A percentile compares a stretch with the other conserved stretches of the same genome.
phyloP scores from a whole-genome alignment of 1,139 yeast species.

The Keqinozyma sinolaborantium region DNA sequence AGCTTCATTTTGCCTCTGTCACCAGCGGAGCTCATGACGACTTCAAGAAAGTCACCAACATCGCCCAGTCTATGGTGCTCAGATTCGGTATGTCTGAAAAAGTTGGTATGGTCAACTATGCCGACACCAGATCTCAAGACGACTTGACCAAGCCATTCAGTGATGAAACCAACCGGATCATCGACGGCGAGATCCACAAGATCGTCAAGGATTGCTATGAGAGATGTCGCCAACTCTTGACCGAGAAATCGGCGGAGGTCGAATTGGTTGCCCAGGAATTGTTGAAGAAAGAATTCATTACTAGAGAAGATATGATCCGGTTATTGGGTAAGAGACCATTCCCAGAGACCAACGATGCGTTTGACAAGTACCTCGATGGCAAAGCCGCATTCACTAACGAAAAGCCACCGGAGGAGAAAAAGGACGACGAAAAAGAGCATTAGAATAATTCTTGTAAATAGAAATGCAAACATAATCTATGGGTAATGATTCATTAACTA shows the following conservation, averaged over 20 bases:
- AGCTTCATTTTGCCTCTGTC: slow-evolving; percentile 81
- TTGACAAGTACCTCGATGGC: slow-evolving; percentile 71
- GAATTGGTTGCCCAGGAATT: slow-evolving; percentile 85
- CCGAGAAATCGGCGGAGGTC: slow-evolving; percentile 70
- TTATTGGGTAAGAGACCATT: slow-evolving; percentile 87
- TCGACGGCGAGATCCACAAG: slow-evolving; percentile 81
- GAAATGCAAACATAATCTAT: too few species aligned
- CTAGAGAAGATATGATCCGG: slow-evolving; percentile 87
- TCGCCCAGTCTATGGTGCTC: slow-evolving; percentile 93
- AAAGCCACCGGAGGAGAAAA: slow-evolving; percentile 19
- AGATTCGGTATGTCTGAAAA: slow-evolving; percentile 86
- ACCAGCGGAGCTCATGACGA: slow-evolving; percentile 97
- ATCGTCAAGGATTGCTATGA: slow-evolving; percentile 77
- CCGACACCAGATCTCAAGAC: slow-evolving; percentile 51
- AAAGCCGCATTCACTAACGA: slow-evolving; percentile 36
- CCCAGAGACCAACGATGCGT: slow-evolving; percentile 87
- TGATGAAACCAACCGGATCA: slow-evolving; percentile 74
- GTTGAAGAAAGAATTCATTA: slow-evolving; percentile 77
- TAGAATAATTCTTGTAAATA: too few species aligned
- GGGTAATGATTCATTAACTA: neutral
- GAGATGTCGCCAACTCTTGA: slow-evolving; percentile 63
- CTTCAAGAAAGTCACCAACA: slow-evolving; percentile 91
- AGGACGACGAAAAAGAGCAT: slow-evolving; percentile 13
- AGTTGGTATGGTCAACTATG: slow-evolving; percentile 78
- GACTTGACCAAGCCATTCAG: slow-evolving; percentile 85